phyloP scores from a whole-genome alignment of 495 filamentous ascomycete species.

The Annulohypoxylon moriforme region DNA sequence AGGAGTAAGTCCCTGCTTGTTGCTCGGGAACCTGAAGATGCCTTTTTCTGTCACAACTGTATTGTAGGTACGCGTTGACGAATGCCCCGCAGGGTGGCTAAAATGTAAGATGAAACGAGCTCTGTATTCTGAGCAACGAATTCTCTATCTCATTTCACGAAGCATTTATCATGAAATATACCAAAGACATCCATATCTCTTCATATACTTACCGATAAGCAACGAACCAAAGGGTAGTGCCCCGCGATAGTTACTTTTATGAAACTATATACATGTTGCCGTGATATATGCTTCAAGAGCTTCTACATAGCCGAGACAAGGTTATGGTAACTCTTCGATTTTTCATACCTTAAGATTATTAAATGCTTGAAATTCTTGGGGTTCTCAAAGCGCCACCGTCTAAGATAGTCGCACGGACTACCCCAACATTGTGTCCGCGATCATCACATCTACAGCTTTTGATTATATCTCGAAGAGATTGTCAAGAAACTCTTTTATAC shows the following conservation, averaged over 20 bases:
- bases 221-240: not conserved
- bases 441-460: not conserved
- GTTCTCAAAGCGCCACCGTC: no score
- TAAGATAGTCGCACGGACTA: no score
- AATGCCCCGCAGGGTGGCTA: constrained; percentile 44
- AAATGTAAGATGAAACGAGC: constrained; percentile 32
- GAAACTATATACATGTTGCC: not conserved
- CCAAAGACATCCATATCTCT: not conserved
- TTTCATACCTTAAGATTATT: not conserved
- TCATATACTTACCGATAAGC: not conserved
- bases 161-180: not conserved
- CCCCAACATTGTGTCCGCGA: not conserved
- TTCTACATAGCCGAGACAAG: not conserved
- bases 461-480: not conserved
- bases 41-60: constrained; percentile 21
- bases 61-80: constrained; percentile 40
- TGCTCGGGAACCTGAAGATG: not conserved
- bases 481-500: not conserved
- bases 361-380: not conserved
- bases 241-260: not conserved
- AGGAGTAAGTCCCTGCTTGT: constrained; percentile 44
- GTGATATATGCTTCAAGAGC: not conserved
- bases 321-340: no score
- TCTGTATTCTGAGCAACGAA: not conserved
- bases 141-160: not conserved